phyloP scores from a whole-genome alignment of 306 rosid genomes.

The Malus sylvestris region DNA sequence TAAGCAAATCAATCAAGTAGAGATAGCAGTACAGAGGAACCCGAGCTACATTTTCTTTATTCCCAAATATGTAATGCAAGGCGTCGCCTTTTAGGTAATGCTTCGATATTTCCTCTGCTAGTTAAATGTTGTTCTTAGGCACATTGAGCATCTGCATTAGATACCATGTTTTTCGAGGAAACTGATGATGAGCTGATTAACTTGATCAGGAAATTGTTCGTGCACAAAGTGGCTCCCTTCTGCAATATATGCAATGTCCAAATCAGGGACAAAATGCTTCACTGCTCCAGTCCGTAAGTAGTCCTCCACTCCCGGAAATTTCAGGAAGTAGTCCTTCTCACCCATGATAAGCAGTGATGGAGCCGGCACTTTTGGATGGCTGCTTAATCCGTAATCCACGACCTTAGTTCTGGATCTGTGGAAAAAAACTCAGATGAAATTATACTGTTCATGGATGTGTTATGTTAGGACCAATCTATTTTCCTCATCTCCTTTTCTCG shows the following conservation, averaged over 20 bases:
- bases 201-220: slow-evolving; percentile 49
- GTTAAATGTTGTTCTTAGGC: background rate
- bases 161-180: slow-evolving; percentile 35
- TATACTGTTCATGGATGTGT: background rate
- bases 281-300: slow-evolving; percentile 29
- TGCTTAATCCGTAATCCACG: slow-evolving; percentile 21
- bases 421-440: background rate
- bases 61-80: too few species aligned
- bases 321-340: slow-evolving; percentile 38
- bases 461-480: background rate
- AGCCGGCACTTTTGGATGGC: slow-evolving; percentile 28
- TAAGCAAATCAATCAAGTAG: too few species aligned
- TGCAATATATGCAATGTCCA: slow-evolving; percentile 32
- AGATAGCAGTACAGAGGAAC: background rate
- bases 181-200: slow-evolving; percentile 38
- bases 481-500: too few species aligned
- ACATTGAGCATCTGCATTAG: slow-evolving; percentile 1
- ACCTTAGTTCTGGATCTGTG: slow-evolving; percentile 6
- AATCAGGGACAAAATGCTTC: slow-evolving; percentile 35
- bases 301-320: slow-evolving; percentile 31
- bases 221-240: slow-evolving; percentile 45
- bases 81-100: background rate
- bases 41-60: background rate
- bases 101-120: background rate
- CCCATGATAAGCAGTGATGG: slow-evolving; percentile 51